Base-by-base conservation (phyloP, 2,329 filamentous ascomycete species). In the Chaetomium sp. region DNA sequence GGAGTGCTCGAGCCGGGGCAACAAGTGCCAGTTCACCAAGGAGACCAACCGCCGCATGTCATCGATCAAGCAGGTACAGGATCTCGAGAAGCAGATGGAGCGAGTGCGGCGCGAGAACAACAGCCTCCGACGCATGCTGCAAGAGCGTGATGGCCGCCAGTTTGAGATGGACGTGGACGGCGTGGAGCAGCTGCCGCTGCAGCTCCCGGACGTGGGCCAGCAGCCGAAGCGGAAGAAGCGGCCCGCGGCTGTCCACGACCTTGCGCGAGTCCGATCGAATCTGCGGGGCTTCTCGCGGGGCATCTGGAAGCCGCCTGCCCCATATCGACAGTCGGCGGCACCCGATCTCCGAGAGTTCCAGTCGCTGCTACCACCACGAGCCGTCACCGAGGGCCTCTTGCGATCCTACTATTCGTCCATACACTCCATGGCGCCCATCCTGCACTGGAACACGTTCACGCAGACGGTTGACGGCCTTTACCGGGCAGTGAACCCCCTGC, bases 41-140 rank as follows among this genome's bases (percentile, higher is more conserved):
- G 94, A 99, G 72, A 99, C 94, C 10, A 99, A 99, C 70, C 82
- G 94, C 57, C 85, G 94, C 59, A 99, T 99, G 94, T 97, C 94
- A 14, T 97, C 92, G 1, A 97, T 97, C 74, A 99, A 97, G 81
- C 94, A 96, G 76, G 89, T 97, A 10, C 94, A 97, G 72, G 94
- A 99, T 69, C 78, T 99, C 33, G 92, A 97, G 73, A 94, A 90
- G 71, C 91, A 96, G 71, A 82, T 96, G 66, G 82, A 87, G 47
- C 81, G 86, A 52, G 80, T 94, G 42, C 88, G 86, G 68, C 84
- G 89, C 56, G 88, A 96, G 69, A 91, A 96, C 66, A 79, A 77
- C 54, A 86, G 85, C 59, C 74, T 96, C 41, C 83, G 84, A 52
- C 84, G 86, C 35, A 64, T 65, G 62, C 53, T 63, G 64, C 44